Evolutionary conservation across 352 stramenopile species (phyloP).

Genomic region (Sclerospora graminicola): DNA sequence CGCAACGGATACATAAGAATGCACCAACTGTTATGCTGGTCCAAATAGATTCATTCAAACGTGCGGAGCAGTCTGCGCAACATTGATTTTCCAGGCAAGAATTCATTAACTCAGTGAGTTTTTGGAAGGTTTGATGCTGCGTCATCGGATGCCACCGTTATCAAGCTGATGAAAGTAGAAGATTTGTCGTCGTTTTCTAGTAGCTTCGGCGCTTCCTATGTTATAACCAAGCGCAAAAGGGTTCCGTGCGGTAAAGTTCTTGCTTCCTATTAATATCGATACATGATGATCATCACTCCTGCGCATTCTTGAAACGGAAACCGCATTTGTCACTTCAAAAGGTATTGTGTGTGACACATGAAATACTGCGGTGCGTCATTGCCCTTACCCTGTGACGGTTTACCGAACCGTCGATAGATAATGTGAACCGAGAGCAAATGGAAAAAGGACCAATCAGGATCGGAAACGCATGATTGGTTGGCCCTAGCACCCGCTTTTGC

Average conservation of each 20-base stretch:
- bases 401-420: slow-evolving; percentile 12
- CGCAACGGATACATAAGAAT: slow-evolving; percentile 94
- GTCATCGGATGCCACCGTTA: not conserved
- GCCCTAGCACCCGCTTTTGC: slow-evolving; percentile 46
- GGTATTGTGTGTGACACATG: slow-evolving; percentile 1
- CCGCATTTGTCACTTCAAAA: too few species aligned
- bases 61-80: slow-evolving; percentile 70
- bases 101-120: slow-evolving; percentile 58
- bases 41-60: slow-evolving; percentile 86
- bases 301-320: too few species aligned
- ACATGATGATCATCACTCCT: too few species aligned
- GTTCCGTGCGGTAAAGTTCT: too few species aligned
- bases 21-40: slow-evolving; percentile 89
- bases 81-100: slow-evolving; percentile 43
- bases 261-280: too few species aligned
- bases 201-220: too few species aligned
- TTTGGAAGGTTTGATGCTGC: slow-evolving; percentile 35
- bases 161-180: too few species aligned
- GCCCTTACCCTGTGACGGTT: slow-evolving; percentile 20
- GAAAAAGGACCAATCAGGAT: slow-evolving; percentile 27
- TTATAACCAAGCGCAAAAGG: too few species aligned
- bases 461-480: slow-evolving; percentile 56
- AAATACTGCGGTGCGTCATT: slow-evolving; percentile 4
- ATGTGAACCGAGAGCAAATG: slow-evolving; percentile 20
- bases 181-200: not conserved